Evolutionary conservation across 2,329 filamentous ascomycete genomes (phyloP).

Genomic region (Colletotrichum neosansevieriae): DNA sequence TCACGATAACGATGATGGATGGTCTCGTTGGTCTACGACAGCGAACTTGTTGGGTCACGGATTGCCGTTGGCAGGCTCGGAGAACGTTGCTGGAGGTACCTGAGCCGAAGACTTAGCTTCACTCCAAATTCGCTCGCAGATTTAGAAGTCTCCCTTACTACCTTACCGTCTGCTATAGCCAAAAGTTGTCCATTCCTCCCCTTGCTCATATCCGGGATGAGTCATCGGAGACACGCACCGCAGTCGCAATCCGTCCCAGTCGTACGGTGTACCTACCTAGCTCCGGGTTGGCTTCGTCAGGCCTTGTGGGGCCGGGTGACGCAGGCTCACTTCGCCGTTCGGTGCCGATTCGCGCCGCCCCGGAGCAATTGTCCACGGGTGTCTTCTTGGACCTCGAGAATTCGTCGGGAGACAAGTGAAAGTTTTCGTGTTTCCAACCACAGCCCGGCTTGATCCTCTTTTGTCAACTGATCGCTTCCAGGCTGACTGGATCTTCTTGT

Average conservation of each 20-base stretch:
- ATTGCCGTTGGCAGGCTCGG: neutral
- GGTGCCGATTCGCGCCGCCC: constrained; percentile 20
- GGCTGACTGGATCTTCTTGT: too few species aligned
- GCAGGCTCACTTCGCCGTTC: constrained; percentile 6
- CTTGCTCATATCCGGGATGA: constrained; percentile 10
- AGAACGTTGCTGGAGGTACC: neutral
- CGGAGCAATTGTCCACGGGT: neutral
- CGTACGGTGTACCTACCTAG: neutral
- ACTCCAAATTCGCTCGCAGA: neutral
- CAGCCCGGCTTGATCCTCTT: too few species aligned
- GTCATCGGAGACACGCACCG: constrained; percentile 5
- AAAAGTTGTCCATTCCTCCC: neutral
- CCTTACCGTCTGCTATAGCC: neutral
- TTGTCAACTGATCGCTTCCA: too few species aligned
- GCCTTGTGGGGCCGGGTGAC: constrained; percentile 20
- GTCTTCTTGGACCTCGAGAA: too few species aligned
- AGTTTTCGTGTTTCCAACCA: too few species aligned
- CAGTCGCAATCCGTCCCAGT: neutral
- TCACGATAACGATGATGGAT: neutral
- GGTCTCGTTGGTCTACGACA: neutral
- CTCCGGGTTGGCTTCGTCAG: constrained; percentile 1
- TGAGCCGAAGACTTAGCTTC: neutral
- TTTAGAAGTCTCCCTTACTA: too few species aligned
- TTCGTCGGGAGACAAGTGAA: neutral
- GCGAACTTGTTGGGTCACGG: neutral